These are phyloP conservation scores for Colletotrichum scovillei DNA, from an alignment of 2,329 filamentous ascomycete species.

Conservation along the genomic window DNA sequence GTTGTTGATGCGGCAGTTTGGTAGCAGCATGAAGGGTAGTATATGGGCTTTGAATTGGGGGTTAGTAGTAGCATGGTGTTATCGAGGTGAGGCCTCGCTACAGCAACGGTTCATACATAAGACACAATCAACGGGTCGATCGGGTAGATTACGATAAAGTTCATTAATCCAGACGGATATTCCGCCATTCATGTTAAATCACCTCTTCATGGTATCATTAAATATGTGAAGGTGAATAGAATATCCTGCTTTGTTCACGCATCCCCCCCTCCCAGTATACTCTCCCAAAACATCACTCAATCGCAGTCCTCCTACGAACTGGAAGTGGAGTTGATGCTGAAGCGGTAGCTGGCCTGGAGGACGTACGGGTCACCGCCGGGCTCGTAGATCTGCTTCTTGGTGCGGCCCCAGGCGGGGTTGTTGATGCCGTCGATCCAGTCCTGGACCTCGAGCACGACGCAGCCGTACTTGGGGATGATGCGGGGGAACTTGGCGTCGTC, in stretches of 20 bases:
- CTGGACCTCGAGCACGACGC: slow-evolving; percentile 90
- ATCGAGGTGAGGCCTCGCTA: no score
- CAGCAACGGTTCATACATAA: no score
- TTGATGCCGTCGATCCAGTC: slow-evolving; percentile 97
- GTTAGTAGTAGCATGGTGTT: no score
- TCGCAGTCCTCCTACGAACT: not conserved
- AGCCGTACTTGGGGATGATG: slow-evolving; percentile 80
- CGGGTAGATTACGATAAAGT: not conserved
- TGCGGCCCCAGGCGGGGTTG: slow-evolving; percentile 85
- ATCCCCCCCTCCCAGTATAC: not conserved
- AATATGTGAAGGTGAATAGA: not conserved
- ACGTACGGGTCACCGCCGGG: slow-evolving; percentile 71
- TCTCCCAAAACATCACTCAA: not conserved
- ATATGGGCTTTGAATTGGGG: no score
- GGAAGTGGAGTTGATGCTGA: slow-evolving; percentile 58
- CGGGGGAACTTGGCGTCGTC: slow-evolving; percentile 66
- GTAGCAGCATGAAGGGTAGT: no score
- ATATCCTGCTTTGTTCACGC: not conserved
- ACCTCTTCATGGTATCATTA: slow-evolving; percentile 25
- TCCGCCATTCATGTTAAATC: not conserved
- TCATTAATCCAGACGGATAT: not conserved
- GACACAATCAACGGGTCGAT: not conserved
- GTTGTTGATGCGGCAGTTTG: no score
- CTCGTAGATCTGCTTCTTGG: slow-evolving; percentile 67
- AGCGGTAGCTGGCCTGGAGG: slow-evolving; percentile 71